These are phyloP conservation scores for Arabidopsis arenosa DNA, from an alignment of 345 rosid species.

Conservation along the genomic window DNA sequence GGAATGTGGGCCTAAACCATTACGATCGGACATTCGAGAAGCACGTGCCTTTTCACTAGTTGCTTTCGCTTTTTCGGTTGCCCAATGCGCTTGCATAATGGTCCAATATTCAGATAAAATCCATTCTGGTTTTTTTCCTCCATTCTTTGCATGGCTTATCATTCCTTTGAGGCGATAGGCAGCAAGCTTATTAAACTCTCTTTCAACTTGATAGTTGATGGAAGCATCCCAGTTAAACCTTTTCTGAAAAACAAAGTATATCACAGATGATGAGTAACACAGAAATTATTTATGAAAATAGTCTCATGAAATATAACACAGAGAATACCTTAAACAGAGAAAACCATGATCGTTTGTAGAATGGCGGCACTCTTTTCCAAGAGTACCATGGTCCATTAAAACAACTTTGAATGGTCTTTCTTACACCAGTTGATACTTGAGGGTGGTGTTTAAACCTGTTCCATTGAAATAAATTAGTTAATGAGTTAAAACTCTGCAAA, in stretches of 20 bases:
- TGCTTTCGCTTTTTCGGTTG: neutral
- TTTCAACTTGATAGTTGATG: neutral
- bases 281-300: no score
- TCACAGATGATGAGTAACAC: no score
- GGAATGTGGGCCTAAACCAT: neutral
- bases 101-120: neutral
- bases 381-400: no score
- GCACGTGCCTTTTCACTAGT: slow-evolving; percentile 12
- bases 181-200: neutral
- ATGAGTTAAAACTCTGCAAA: no score
- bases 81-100: neutral
- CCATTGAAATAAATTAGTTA: no score
- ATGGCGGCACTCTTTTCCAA: neutral
- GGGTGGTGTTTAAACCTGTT: no score
- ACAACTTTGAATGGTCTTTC: neutral
- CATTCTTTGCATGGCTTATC: neutral
- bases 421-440: neutral
- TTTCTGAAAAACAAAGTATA: no score
- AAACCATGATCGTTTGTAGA: neutral
- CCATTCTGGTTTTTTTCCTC: neutral
- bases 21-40: neutral
- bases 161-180: neutral
- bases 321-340: no score
- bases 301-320: no score
- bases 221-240: neutral